phyloP scores from a whole-genome alignment of 2,329 filamentous ascomycete species.

The Beauveria australis region DNA sequence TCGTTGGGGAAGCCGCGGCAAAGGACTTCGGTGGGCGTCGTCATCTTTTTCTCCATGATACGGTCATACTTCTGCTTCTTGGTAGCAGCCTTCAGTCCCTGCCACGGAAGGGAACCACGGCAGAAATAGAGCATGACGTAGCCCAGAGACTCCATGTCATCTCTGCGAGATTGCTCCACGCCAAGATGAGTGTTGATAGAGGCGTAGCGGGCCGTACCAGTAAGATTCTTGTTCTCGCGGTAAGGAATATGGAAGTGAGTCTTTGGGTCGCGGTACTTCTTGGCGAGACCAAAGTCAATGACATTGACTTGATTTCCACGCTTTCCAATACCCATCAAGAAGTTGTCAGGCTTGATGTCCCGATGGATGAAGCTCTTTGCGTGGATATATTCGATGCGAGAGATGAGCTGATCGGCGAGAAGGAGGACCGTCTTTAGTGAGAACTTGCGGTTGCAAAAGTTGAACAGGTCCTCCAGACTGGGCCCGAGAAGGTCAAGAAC shows the following conservation, averaged over 20 bases:
- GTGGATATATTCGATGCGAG: conserved; percentile 98
- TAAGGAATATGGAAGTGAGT: conserved; percentile 99
- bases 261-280: conserved; percentile 99
- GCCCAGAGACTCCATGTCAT: conserved; percentile 98
- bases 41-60: conserved; percentile 99
- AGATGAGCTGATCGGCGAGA: conserved; percentile 95
- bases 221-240: conserved; percentile 99
- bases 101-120: conserved; percentile 96
- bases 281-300: conserved; percentile 96
- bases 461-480: conserved; percentile 96
- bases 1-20: conserved; percentile 99
- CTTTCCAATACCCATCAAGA: conserved; percentile 98
- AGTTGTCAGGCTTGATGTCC: conserved; percentile 99
- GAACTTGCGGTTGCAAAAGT: conserved; percentile 99
- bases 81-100: conserved; percentile 94
- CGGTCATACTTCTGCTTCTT: conserved; percentile 99
- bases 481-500: conserved; percentile 94
- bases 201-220: conserved; percentile 95
- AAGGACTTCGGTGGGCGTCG: conserved; percentile 93
- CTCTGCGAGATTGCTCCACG: conserved; percentile 97
- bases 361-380: conserved; percentile 99
- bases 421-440: conserved; percentile 96
- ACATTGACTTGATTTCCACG: conserved; percentile 99
- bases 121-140: conserved; percentile 99
- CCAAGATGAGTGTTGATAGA: conserved; percentile 98